These are phyloP conservation scores for Geotrichum siamense DNA, from an alignment of 1,139 yeast species.

Conservation along the genomic window DNA sequence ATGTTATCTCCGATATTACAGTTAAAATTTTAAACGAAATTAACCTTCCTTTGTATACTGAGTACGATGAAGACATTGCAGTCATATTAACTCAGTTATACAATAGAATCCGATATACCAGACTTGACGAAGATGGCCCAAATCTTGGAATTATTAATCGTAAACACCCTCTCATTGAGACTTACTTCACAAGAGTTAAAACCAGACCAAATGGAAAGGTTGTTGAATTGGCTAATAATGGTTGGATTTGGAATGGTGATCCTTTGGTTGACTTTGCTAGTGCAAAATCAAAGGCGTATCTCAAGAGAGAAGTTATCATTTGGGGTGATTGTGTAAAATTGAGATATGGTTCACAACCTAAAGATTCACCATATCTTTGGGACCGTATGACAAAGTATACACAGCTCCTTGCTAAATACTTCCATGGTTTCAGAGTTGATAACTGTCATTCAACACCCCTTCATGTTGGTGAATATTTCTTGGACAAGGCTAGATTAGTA, in stretches of 20 bases:
- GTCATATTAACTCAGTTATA: conserved; percentile 60
- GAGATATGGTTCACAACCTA: conserved; percentile 68
- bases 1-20: conserved; percentile 31
- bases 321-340: conserved; percentile 98
- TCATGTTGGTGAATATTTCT: conserved; percentile 82
- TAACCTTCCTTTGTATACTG: conserved; percentile 64
- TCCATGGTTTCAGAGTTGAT: conserved; percentile 87
- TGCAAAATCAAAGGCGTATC: conserved; percentile 63
- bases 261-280: conserved; percentile 93
- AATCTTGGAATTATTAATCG: conserved; percentile 54
- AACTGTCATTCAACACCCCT: conserved; percentile 95
- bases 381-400: conserved; percentile 77
- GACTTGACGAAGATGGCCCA: conserved; percentile 79
- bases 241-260: conserved; percentile 98
- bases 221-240: conserved; percentile 79
- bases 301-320: conserved; percentile 86
- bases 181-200: conserved; percentile 73
- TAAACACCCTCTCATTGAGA: conserved; percentile 63
- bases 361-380: conserved; percentile 89
- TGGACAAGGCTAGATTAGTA: conserved; percentile 80
- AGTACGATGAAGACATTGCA: conserved; percentile 64
- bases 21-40: conserved; percentile 61
- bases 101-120: conserved; percentile 66
- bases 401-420: conserved; percentile 62
- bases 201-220: conserved; percentile 43